phyloP scores from a whole-genome alignment of 2,329 filamentous ascomycete genomes.

The Colletotrichum graminicola region DNA sequence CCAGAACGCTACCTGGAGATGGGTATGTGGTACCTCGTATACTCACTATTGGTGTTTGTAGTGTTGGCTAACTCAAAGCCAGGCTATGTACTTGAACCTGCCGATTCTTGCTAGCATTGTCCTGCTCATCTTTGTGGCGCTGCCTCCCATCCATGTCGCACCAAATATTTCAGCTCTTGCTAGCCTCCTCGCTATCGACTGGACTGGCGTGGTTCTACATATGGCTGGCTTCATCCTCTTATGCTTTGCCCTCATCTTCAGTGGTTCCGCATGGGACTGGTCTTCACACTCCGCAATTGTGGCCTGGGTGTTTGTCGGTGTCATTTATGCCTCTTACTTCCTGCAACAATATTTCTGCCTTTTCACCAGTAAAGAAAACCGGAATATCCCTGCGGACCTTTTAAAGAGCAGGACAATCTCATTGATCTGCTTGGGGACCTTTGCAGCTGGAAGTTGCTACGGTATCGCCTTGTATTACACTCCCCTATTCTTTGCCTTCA shows the following conservation, averaged over 20 bases:
- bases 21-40: constrained; percentile 40
- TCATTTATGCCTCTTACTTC: constrained; percentile 58
- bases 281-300: constrained; percentile 57
- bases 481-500: constrained; percentile 68
- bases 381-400: constrained; percentile 60
- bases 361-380: constrained; percentile 56
- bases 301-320: constrained; percentile 60
- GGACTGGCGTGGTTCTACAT: constrained; percentile 49
- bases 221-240: constrained; percentile 53
- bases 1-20: constrained; percentile 56
- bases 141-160: constrained; percentile 52
- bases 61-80: not conserved
- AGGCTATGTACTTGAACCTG: constrained; percentile 66
- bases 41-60: rapidly evolving
- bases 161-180: constrained; percentile 39
- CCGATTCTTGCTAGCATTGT: constrained; percentile 54
- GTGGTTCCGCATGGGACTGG: constrained; percentile 64
- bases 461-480: constrained; percentile 64
- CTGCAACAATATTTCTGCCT: constrained; percentile 61
- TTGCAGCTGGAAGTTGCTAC: constrained; percentile 52
- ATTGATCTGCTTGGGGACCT: constrained; percentile 57
- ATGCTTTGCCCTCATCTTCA: constrained; percentile 63
- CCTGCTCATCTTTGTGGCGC: constrained; percentile 58
- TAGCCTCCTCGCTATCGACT: constrained; percentile 48
- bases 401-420: constrained; percentile 53